Conservation (phyloP, 345 rosid genomes). For the Linum lewisii region DNA sequence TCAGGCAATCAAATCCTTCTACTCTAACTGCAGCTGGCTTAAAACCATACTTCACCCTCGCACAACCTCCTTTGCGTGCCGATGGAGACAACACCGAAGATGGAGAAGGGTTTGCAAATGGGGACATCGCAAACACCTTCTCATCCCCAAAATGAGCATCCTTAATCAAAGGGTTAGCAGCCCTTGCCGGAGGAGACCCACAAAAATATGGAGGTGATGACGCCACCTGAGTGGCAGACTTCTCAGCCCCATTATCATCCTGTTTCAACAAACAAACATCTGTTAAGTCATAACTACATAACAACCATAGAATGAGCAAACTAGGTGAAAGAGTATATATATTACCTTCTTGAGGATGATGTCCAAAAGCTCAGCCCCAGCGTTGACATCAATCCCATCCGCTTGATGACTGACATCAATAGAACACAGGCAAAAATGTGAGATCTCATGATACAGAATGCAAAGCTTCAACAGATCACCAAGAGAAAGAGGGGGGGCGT, state of each 20-base stretch:
- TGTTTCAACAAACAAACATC: slow-evolving; percentile 15
- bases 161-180: slow-evolving; percentile 63
- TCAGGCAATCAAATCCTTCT: slow-evolving; percentile 99
- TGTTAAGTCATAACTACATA: background rate
- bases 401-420: slow-evolving; percentile 40
- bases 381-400: slow-evolving; percentile 49
- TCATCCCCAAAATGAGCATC: slow-evolving; percentile 82
- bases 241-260: slow-evolving; percentile 58
- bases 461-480: background rate
- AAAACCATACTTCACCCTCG: slow-evolving; percentile 61
- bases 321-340: background rate
- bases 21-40: slow-evolving; percentile 91
- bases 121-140: slow-evolving; percentile 29
- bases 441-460: background rate
- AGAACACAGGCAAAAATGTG: background rate
- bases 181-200: slow-evolving; percentile 92
- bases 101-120: slow-evolving; percentile 41
- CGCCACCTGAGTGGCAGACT: slow-evolving; percentile 30
- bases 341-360: slow-evolving; percentile 67
- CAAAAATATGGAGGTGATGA: slow-evolving; percentile 62
- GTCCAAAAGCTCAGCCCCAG: slow-evolving; percentile 76
- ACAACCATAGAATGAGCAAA: background rate
- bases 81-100: slow-evolving; percentile 47
- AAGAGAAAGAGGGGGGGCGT: background rate
- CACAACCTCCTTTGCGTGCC: slow-evolving; percentile 59